Base-by-base conservation (phyloP, 306 rosid genomes). In the Pachyrhizus erosus region DNA sequence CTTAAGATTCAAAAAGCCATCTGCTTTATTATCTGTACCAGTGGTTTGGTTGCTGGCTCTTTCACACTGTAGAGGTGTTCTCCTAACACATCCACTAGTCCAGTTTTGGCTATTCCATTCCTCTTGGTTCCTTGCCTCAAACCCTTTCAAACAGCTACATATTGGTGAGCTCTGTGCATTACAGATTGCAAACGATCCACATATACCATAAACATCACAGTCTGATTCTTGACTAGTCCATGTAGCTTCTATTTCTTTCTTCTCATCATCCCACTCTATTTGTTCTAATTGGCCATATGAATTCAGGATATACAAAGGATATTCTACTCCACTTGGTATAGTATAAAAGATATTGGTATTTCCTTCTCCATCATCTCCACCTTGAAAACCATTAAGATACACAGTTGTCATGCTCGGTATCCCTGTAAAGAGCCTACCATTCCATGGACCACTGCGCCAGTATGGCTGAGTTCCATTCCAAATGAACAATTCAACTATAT, bases 141-240 rank as follows among this genome's bases (percentile, higher is more conserved):
- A 92, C 29, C 94, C 94, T 43, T 37, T 29, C 66, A 89, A 79
- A 71, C 92, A 92, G 11, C 57, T 77, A 14, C 97, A 90, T 14
- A 79, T 23, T 0, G 92, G 87, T 13, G 76, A 40, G 0, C 0
- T 24, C 33, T 17, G 1, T 1, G 60, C 23, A 68, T 29, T 62
- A 66, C 94, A 88, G 1, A 34, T 81, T 31, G 84, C 48, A 52
- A 80, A 83, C 1, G 52, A 24, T 7, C 92, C 97, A 81, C 97
- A 92, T 0, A 15, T 33, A 9, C 86, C 80, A 15, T 87, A 88
- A 21, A 17, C 37, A 66, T 85, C 85, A 46, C 97, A 89, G 0
- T 5, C 45, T 0, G 85, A 78, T 1, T 3, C 2, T 27, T 5
- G 9, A 14, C 52, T 9, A 10, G 4, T 29, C 14, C 55, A 62